Percentiles rank a stretch among this genome's conserved stretches.
Conservation (phyloP, 371 early-diverging fungal species). For the Zopfochytrium polystomum region DNA sequence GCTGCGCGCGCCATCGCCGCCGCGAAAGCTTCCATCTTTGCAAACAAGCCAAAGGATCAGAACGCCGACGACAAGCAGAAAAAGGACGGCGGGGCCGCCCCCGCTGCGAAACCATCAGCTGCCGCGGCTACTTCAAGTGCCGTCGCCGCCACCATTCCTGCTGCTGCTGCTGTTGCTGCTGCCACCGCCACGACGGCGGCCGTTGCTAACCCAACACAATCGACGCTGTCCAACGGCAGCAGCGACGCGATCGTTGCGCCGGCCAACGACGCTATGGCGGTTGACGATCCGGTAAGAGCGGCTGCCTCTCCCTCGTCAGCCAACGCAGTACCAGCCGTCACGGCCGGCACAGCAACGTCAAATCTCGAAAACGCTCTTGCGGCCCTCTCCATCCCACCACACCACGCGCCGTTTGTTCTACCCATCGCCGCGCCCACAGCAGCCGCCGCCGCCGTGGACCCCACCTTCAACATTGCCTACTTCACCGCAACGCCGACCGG, state of each 20-base stretch:
- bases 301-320: slow-evolving; percentile 8
- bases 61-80: not conserved
- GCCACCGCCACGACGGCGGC: slow-evolving; percentile 7
- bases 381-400: slow-evolving; percentile 8
- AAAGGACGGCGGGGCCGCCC: not conserved
- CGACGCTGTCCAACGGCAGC: too few relatives aligned
- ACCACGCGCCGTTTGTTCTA: not conserved
- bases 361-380: not conserved
- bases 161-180: not conserved
- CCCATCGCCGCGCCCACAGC: not conserved
- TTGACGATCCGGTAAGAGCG: slow-evolving; percentile 2
- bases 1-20: not conserved
- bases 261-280: slow-evolving; percentile 6
- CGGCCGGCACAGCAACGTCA: not conserved
- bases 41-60: slow-evolving; percentile 8
- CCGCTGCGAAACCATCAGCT: not conserved
- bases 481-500: not conserved
- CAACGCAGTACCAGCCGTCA: not conserved
- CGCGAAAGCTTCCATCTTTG: not conserved
- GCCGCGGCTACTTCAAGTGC: not conserved
- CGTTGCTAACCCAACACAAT: too few relatives aligned
- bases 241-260: too few relatives aligned
- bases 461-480: slow-evolving; percentile 7
- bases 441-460: not conserved
- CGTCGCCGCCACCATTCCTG: not conserved